Evolutionary conservation across 1,284 basidiomycete species (phyloP), one percentile per base, ranked within the genome.

Genomic region (Exobasidium cylindrosporum): DNA sequence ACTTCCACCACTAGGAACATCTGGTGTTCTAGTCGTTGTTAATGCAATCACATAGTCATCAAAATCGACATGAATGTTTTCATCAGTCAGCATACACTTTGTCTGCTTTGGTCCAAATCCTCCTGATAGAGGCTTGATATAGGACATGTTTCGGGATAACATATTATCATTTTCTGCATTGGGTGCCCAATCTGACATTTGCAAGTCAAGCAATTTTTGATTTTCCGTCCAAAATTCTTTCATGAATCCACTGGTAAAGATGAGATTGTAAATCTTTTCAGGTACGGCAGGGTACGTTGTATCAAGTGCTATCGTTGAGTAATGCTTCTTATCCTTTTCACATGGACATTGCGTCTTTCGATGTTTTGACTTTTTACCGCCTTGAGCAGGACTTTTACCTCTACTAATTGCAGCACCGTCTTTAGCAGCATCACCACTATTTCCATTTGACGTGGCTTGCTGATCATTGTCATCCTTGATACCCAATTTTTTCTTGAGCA

Each of bases 221-320:
- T 91, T 87, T 13, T 88, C 86, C 26, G 84, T 83, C 87, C 95
- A 87, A 81, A 98, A 99, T 32, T 90, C 88, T 80, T 93, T 94
- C 78, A 94, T 90, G 83, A 97, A 99, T 30, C 89, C 92, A 81
- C 91, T 93, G 57, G 92, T 88, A 80, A 97, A 97, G 83, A 98
- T 91, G 70, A 99, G 83, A 76, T 94, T 94, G 82, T 97, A 92
- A 53, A 97, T 89, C 83, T 91, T 90, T 74, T 97, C 94, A 1
- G 94, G 94, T 0, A 92, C 89, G 29, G 91, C 91, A 10, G 92
- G 91, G 58, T 97, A 84, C 0, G 88, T 84, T 1, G 85, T 84
- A 68, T 95, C 90, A 82, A 96, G 82, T 7, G 89, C 89, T 3
- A 84, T 82, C 76, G 93, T 90, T 1, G 83, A 70, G 67, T 86